A percentile compares a stretch with the other conserved stretches of the same genome.
These are phyloP conservation scores for Linnemannia schmuckeri DNA, from an alignment of 192 early-diverging fungal genomes.

Conservation along the genomic window DNA sequence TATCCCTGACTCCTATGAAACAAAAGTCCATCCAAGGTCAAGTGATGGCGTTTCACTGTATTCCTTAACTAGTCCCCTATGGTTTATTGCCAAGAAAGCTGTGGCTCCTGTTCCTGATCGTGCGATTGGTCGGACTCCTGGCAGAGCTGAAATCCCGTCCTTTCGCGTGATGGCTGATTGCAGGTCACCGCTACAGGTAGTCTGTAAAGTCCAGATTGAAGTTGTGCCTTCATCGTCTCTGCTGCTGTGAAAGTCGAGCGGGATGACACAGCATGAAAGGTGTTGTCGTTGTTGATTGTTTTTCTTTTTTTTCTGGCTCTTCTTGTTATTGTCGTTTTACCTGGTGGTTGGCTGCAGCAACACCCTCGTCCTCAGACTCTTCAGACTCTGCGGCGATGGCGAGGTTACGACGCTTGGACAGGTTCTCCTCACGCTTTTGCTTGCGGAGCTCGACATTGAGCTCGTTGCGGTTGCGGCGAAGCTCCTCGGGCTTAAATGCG, in stretches of 20 bases:
- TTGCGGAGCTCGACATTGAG: conserved; percentile 94
- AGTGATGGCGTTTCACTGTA: neutral
- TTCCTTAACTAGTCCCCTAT: neutral
- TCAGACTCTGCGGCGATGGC: conserved; percentile 68
- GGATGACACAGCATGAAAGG: neutral
- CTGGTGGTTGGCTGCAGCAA: conserved; percentile 65
- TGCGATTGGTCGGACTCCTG: neutral
- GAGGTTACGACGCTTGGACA: conserved; percentile 94
- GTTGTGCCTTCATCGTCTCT: neutral
- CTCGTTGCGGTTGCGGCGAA: conserved; percentile 93
- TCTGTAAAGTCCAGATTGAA: neutral
- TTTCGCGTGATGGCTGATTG: neutral
- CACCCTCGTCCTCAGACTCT: conserved; percentile 86
- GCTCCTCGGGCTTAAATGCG: conserved; percentile 89
- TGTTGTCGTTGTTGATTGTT: neutral
- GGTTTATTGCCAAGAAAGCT: neutral
- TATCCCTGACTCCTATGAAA: neutral
- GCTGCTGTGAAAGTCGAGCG: neutral
- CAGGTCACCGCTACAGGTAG: neutral
- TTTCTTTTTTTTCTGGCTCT: neutral
- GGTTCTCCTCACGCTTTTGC: conserved; percentile 94
- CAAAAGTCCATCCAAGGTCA: neutral
- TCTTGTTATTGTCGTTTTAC: conserved; percentile 44
- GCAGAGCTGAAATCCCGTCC: neutral
- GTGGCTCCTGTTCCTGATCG: neutral